Base-by-base conservation (phyloP, 768 basidiomycete species). In the Tulasnella sp. region DNA sequence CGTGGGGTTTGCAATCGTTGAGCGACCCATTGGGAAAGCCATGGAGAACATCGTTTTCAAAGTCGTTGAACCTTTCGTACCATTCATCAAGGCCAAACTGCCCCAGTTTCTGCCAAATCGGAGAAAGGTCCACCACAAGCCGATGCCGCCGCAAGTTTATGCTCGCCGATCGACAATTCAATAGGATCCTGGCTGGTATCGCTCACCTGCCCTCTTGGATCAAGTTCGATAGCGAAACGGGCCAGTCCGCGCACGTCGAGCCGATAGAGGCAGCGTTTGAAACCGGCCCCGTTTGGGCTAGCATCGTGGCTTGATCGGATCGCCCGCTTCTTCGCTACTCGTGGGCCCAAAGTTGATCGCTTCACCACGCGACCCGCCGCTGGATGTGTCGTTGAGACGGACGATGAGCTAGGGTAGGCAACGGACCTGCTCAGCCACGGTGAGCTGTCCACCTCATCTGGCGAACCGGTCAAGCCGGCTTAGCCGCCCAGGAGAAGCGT, bases 261-360 rank as follows among this genome's bases (percentile, higher is more conserved):
- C 86, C 90, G 22, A 86, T 88, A 1, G 87, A 95, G 22, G 93
- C 93, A 0, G 90, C 92, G 2, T 89, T 94, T 82, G 88, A 94
- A 82, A 94, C 95, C 83, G 91, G 91, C 24, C 85, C 93, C 1
- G 86, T 93, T 2, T 96, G 94, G 94, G 92, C 90, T 31, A 91
- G 90, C 11, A 87, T 95, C 76, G 91, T 94, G 37, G 92, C 93
- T 31, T 84, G 95, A 41, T 88, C 93, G 16, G 89, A 93, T 84
- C 90, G 94, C n/a, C 81, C 82, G 11, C 72, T 50, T 50, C 50
- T 18, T 22, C 50, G 16, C 16, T 50, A 18, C 50, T 50, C 50
- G 0, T 50, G 11, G 2, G 20, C 22, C 3, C 40, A 42, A 40
- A 75, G 73, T 14, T 42, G n/a, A 12, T 8, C 40, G 5, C 73